A percentile compares a stretch with the other conserved stretches of the same genome.
Conservation (phyloP, 1,284 basidiomycete species). For the Leccinum insolens region DNA sequence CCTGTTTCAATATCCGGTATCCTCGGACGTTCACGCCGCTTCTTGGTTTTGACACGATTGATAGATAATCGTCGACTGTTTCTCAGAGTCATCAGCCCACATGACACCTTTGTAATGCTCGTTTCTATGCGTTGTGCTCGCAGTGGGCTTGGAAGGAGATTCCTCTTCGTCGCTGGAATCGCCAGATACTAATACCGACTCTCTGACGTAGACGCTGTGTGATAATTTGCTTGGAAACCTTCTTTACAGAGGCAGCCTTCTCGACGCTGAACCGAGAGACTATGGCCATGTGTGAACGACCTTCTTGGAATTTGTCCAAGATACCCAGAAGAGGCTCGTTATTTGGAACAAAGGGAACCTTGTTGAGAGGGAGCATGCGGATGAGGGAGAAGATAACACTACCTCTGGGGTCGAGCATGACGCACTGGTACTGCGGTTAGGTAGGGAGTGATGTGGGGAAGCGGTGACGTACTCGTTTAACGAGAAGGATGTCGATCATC, state of each 20-base stretch:
- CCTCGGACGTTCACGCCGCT: too few relatives aligned
- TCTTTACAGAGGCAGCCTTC: conserved; percentile 46
- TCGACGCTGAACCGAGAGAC: conserved; percentile 69
- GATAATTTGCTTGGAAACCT: conserved; percentile 57
- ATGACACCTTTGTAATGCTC: conserved; percentile 30
- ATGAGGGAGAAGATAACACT: neutral
- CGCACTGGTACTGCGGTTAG: too few relatives aligned
- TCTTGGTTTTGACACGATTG: conserved; percentile 19
- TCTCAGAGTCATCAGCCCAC: conserved; percentile 28
- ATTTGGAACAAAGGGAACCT: conserved; percentile 80
- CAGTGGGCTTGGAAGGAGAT: conserved; percentile 26
- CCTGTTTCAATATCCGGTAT: too few relatives aligned
- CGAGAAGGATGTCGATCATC: too few relatives aligned
- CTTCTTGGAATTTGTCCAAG: conserved; percentile 91
- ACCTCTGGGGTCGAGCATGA: conserved; percentile 85
- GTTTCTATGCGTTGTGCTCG: conserved; percentile 9
- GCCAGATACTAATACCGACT: conserved; percentile 57
- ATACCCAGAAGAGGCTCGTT: conserved; percentile 90
- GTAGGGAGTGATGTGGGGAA: too few relatives aligned
- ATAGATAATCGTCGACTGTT: conserved; percentile 32
- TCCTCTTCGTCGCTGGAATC: conserved; percentile 47
- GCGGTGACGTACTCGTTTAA: too few relatives aligned
- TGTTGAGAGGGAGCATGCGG: conserved; percentile 62
- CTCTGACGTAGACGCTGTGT: conserved; percentile 67
- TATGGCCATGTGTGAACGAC: conserved; percentile 90